Conservation (phyloP, 805 yeast species). For the Lipomyces spencermartinsiae region DNA sequence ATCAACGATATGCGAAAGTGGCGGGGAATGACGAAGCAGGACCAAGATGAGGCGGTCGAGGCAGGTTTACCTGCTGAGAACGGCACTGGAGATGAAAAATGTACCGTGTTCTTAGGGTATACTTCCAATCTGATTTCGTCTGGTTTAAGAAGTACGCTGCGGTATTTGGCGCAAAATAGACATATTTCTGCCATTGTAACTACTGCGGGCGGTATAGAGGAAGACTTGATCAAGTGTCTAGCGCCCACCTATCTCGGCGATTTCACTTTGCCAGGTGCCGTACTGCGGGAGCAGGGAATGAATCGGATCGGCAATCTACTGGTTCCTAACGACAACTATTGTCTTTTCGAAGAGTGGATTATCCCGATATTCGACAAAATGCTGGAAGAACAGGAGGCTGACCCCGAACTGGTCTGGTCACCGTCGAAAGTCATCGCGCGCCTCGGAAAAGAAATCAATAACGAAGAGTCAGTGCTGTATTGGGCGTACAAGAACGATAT, state of each 20-base stretch:
- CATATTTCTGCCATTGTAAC: conserved; percentile 95
- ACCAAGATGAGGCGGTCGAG: conserved; percentile 55
- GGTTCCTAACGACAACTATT: conserved; percentile 97
- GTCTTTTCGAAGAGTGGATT: conserved; percentile 98
- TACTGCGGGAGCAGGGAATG: conserved; percentile 91
- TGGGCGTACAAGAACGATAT: conserved; percentile 98
- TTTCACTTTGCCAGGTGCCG: conserved; percentile 78
- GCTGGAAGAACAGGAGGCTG: conserved; percentile 82
- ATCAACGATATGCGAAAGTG: conserved; percentile 90
- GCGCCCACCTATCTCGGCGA: conserved; percentile 98
- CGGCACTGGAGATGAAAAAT: conserved; percentile 55
- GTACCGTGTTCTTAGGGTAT: conserved; percentile 94
- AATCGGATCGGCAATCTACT: conserved; percentile 96
- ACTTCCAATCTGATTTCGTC: conserved; percentile 95
- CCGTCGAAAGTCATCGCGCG: conserved; percentile 93
- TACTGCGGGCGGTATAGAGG: conserved; percentile 98
- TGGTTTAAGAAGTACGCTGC: conserved; percentile 88
- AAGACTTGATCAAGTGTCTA: conserved; percentile 92
- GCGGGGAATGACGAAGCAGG: conserved; percentile 67
- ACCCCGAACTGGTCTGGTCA: conserved; percentile 79
- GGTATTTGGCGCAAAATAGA: conserved; percentile 89
- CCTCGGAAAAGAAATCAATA: conserved; percentile 92
- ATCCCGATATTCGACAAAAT: conserved; percentile 89
- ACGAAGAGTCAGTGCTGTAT: conserved; percentile 89
- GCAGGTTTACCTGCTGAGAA: conserved; percentile 55